A percentile compares a stretch with the other conserved stretches of the same genome.
Evolutionary conservation across 2,329 filamentous ascomycete species (phyloP).

Genomic region (Epichloe sylvatica): DNA sequence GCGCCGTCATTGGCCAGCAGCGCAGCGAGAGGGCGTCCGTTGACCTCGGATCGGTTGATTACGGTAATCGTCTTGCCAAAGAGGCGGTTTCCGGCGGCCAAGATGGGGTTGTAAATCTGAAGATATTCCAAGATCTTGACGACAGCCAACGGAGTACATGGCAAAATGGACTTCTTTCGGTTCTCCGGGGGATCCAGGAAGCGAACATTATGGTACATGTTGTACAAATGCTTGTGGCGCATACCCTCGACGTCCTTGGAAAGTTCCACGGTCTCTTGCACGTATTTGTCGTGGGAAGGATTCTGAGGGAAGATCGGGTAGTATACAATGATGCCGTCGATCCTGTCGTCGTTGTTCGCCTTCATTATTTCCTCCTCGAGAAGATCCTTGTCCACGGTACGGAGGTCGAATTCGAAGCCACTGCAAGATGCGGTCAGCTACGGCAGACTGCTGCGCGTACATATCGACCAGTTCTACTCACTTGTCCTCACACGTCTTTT

Average conservation of each 20-base stretch:
- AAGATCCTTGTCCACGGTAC: constrained; percentile 68
- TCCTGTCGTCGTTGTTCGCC: constrained; percentile 62
- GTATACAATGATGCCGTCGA: constrained; percentile 94
- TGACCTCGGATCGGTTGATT: constrained; percentile 92
- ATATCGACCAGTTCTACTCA: constrained; percentile 34
- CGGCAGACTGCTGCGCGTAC: background rate
- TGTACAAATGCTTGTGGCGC: constrained; percentile 87
- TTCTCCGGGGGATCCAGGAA: constrained; percentile 75
- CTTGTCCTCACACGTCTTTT: constrained; percentile 94
- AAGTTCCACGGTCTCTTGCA: constrained; percentile 85
- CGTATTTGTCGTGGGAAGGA: constrained; percentile 78
- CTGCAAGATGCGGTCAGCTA: constrained; percentile 28
- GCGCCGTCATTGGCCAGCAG: constrained; percentile 93
- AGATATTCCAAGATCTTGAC: constrained; percentile 96
- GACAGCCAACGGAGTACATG: constrained; percentile 88
- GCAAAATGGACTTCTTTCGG: constrained; percentile 77
- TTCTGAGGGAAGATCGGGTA: constrained; percentile 84
- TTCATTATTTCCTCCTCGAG: constrained; percentile 79
- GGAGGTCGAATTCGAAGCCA: constrained; percentile 80
- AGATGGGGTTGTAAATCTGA: constrained; percentile 89
- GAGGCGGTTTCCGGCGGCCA: constrained; percentile 82
- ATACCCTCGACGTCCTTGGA: constrained; percentile 93
- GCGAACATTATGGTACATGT: constrained; percentile 98
- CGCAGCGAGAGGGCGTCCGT: constrained; percentile 81
- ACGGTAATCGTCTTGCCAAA: constrained; percentile 92